These are phyloP conservation scores for Crucibulum laeve DNA, from an alignment of 768 basidiomycete species.

Conservation along the genomic window DNA sequence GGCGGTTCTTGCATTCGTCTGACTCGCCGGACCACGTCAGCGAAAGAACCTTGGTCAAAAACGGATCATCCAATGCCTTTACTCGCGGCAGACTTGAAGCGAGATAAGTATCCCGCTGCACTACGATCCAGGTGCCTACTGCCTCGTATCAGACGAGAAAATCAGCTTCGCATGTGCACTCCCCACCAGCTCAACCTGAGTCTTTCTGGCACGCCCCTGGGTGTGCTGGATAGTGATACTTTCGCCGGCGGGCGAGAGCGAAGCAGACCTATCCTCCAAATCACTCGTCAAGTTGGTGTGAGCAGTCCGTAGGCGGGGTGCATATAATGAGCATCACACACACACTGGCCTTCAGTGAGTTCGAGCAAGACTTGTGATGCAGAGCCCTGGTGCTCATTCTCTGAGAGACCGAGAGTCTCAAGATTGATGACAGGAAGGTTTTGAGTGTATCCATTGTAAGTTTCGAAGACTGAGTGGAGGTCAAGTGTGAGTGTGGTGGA, in stretches of 20 bases:
- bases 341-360: slow-evolving; percentile 78
- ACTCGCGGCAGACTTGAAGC: slow-evolving; percentile 34
- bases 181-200: too few relatives aligned
- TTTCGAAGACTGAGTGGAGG: slow-evolving; percentile 68
- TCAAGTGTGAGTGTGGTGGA: slow-evolving; percentile 62
- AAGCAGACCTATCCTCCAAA: too few relatives aligned
- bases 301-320: slow-evolving; percentile 41
- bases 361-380: slow-evolving; percentile 55
- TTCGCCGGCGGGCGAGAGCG: not conserved
- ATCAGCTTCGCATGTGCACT: too few relatives aligned
- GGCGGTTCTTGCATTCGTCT: too few relatives aligned
- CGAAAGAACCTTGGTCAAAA: slow-evolving; percentile 67
- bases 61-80: slow-evolving; percentile 58
- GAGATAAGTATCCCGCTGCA: slow-evolving; percentile 2
- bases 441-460: slow-evolving; percentile 24
- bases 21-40: too few relatives aligned
- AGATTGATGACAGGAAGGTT: slow-evolving; percentile 55
- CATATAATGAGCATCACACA: slow-evolving; percentile 90
- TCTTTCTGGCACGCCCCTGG: too few relatives aligned
- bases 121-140: slow-evolving; percentile 1
- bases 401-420: slow-evolving; percentile 57
- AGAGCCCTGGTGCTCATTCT: slow-evolving; percentile 71
- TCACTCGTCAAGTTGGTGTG: not conserved
- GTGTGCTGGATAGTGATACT: not conserved
- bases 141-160: not conserved